Base-by-base conservation (phyloP, 805 yeast species). In the Cyberlindnera mrakii region DNA sequence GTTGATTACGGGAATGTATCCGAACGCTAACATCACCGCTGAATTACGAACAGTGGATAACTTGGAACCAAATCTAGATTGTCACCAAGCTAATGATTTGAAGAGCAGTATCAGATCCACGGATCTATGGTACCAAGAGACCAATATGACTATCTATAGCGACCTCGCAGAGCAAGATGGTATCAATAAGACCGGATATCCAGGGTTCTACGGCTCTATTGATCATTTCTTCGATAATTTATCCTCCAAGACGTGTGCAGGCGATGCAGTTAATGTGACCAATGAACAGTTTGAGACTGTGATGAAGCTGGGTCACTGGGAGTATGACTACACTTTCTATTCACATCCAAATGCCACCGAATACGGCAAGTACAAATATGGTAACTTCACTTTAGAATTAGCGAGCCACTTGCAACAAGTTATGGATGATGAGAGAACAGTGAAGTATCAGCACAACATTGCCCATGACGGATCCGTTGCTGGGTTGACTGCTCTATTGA, bases 201-300 rank as follows among this genome's bases (percentile, higher is more conserved):
- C 57, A 33, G 48, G 53, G 9, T 55, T 55, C 42, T 55, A 62
- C 37, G 67, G 62, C 40, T 49, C 57, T 3, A 60, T 65, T 39
- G 74, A 70, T 44, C 74, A 69, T 49, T 67, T 63, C 60, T 60
- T 63, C 45, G 75, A 70, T 48, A 70, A 67, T 46, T 54, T 68
- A 43, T 65, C 68, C 13, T 60, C 66, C 32, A 64, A 70, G 46
- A 51, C 60, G 3, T 70, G 74, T 48, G 65, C 67, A 41, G 62
- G 61, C 23, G 62, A 68, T 29, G 57, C 65, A 7, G 63, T 67
- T 43, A 61, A 55, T 36, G 50, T 60, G 23, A 53, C 59, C 34
- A 35, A 41, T 30, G 57, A 54, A 6, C 59, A 60, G 38, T 66
- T 68, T 8, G 65, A 69, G 42, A 62, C 66, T 25, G 70, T 70